Conservation (phyloP, 352 stramenopile genomes). For the Stramenopiles sp. region DNA sequence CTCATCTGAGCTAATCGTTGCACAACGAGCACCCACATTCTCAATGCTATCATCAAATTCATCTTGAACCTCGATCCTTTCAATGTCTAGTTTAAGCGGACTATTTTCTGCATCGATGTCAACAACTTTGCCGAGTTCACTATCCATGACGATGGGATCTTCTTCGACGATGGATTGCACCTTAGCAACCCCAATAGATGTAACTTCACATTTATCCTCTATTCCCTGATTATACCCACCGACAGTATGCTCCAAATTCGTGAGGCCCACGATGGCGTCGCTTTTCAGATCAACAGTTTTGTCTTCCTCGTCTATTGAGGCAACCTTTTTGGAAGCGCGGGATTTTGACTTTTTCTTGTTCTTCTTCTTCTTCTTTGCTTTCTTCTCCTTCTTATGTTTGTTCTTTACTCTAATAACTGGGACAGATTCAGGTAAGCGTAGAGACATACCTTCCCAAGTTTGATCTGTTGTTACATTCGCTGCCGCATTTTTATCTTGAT, state of each 20-base stretch:
- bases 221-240: too few relatives aligned
- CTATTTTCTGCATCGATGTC: background rate
- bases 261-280: too few relatives aligned
- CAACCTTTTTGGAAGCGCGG: background rate
- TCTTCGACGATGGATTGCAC: too few relatives aligned
- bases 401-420: background rate
- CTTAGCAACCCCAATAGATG: too few relatives aligned
- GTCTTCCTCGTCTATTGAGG: background rate
- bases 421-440: background rate
- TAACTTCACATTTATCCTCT: too few relatives aligned
- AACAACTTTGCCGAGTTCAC: too few relatives aligned
- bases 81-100: background rate
- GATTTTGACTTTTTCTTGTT: conserved; percentile 9
- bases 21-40: background rate
- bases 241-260: too few relatives aligned
- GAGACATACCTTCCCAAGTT: background rate
- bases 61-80: background rate
- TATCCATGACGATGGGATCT: too few relatives aligned
- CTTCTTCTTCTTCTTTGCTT: conserved; percentile 10
- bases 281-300: background rate
- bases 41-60: background rate
- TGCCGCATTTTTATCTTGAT: background rate
- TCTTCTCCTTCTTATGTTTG: conserved; percentile 6
- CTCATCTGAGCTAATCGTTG: background rate
- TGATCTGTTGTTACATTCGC: too few relatives aligned